These are phyloP conservation scores for button mushroom (Agaricus bisporus) DNA, from an alignment of 768 basidiomycete genomes.

Conservation along the genomic window DNA sequence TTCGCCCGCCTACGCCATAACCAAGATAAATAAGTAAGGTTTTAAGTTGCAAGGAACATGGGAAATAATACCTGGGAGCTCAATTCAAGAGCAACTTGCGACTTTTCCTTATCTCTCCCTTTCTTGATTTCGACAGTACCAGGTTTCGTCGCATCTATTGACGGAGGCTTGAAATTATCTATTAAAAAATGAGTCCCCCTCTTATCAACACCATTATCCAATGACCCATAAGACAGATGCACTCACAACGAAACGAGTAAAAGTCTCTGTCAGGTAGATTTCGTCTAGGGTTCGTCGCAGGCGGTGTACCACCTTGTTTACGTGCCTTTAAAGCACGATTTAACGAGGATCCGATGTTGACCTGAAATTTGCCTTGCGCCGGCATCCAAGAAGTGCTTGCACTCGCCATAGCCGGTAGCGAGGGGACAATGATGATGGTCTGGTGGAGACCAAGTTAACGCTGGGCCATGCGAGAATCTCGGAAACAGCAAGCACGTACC, in stretches of 20 bases:
- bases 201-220: not conserved
- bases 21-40: not conserved
- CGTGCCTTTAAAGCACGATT: slow-evolving; percentile 63
- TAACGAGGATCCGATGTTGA: slow-evolving; percentile 59
- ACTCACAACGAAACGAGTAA: slow-evolving; percentile 73
- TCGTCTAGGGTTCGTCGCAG: slow-evolving; percentile 30
- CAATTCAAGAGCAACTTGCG: slow-evolving; percentile 54
- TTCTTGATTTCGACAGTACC: slow-evolving; percentile 60
- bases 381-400: slow-evolving; percentile 50
- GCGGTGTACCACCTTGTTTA: slow-evolving; percentile 44
- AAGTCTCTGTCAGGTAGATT: slow-evolving; percentile 61
- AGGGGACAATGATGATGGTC: not conserved
- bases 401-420: slow-evolving; percentile 31
- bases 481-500: not conserved
- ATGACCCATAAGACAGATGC: not conserved
- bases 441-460: not conserved
- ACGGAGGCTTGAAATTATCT: slow-evolving; percentile 77
- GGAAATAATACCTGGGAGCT: slow-evolving; percentile 46
- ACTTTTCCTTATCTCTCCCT: slow-evolving; percentile 45
- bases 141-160: slow-evolving; percentile 58
- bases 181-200: not conserved
- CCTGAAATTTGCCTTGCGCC: slow-evolving; percentile 47
- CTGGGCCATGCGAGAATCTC: not conserved
- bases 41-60: not conserved
- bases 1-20: slow-evolving; percentile 37